A percentile compares a stretch with the other conserved stretches of the same genome.
Evolutionary conservation across 116 monocot species (phyloP).

Genomic region (Cymodocea nodosa): DNA sequence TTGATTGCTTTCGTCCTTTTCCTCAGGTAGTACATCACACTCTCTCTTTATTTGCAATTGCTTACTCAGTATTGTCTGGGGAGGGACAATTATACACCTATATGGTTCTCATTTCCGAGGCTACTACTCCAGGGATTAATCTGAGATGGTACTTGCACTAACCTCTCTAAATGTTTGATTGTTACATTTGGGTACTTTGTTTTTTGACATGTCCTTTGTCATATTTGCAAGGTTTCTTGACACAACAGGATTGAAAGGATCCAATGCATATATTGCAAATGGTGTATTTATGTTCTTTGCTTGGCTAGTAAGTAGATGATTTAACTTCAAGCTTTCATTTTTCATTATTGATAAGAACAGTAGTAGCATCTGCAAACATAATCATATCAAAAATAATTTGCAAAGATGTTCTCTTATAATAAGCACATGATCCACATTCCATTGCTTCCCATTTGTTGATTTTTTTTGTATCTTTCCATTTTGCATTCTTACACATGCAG

Average conservation of each 20-base stretch:
- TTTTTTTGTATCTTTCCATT: not conserved
- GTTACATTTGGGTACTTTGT: not conserved
- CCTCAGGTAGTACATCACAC: conserved; percentile 69
- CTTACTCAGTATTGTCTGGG: conserved; percentile 54
- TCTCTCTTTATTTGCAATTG: conserved; percentile 44
- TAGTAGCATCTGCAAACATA: not conserved
- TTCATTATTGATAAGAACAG: not conserved
- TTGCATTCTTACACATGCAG: conserved; percentile 4
- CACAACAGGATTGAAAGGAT: conserved; percentile 68
- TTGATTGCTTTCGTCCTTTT: not conserved
- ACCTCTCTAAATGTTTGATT: not conserved
- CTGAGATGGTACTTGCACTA: conserved; percentile 43
- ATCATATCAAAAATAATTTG: not conserved
- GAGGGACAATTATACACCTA: conserved; percentile 81
- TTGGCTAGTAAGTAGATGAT: conserved; percentile 43
- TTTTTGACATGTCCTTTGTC: not conserved
- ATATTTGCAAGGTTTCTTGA: conserved; percentile 61
- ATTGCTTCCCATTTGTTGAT: not conserved
- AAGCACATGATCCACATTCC: too few species aligned
- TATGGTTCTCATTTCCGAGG: conserved; percentile 80
- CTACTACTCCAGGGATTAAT: conserved; percentile 54
- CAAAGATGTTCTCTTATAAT: not conserved
- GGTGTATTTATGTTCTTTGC: conserved; percentile 46
- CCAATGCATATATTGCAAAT: conserved; percentile 53
- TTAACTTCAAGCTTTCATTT: not conserved